A percentile compares a stretch with the other conserved stretches of the same genome.
These are phyloP conservation scores for Viola pubescens DNA, from an alignment of 441 rosid species.

Conservation along the genomic window DNA sequence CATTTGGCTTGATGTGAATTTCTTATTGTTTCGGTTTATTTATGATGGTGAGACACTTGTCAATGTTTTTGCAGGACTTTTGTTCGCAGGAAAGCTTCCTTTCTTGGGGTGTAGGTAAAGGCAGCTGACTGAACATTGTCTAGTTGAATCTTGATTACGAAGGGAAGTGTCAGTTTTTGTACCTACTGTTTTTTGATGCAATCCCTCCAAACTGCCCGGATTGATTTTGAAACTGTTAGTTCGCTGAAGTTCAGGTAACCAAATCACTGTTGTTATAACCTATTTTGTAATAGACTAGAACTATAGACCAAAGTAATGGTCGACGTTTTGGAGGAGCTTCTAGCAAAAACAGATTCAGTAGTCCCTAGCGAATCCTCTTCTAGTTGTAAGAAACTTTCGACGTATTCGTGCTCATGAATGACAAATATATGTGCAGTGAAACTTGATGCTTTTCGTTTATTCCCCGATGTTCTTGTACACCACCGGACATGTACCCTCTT, in stretches of 20 bases:
- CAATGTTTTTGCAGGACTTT: slow-evolving; percentile 48
- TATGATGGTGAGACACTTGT: not conserved
- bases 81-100: slow-evolving; percentile 87
- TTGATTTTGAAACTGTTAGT: slow-evolving; percentile 13
- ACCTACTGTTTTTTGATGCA: not conserved
- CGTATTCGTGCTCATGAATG: slow-evolving; percentile 1
- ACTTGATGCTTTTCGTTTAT: not conserved
- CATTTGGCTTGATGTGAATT: not conserved
- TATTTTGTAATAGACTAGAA: slow-evolving; percentile 1
- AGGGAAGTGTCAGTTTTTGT: slow-evolving; percentile 4
- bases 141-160: not conserved
- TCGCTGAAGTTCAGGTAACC: slow-evolving; percentile 13
- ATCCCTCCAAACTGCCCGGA: not conserved
- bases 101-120: slow-evolving; percentile 69
- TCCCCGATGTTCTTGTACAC: too few relatives aligned
- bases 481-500: too few relatives aligned
- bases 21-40: not conserved
- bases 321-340: not conserved
- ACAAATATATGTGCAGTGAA: not conserved
- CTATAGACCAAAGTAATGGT: not conserved
- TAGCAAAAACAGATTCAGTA: too few relatives aligned
- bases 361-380: not conserved
- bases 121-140: slow-evolving; percentile 13
- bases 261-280: not conserved
- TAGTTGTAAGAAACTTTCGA: not conserved